Evolutionary conservation across 2,329 filamentous ascomycete genomes (phyloP).

Genomic region (Botrytis elliptica): DNA sequence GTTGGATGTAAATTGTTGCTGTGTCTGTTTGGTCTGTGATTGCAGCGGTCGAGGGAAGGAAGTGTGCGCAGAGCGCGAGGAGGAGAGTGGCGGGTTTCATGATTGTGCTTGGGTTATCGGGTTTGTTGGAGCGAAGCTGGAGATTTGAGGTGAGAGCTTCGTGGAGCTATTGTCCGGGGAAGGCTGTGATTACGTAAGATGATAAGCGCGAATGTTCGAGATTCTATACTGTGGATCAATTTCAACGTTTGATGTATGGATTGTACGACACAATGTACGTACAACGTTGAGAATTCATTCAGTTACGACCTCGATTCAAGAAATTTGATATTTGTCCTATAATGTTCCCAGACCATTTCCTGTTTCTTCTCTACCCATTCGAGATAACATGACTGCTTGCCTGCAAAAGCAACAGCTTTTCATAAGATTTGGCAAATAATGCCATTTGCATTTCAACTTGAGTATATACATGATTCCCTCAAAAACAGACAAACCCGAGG

Average conservation of each 20-base stretch:
- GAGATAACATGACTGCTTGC: neutral
- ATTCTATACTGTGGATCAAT: neutral
- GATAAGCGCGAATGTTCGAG: neutral
- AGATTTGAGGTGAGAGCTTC: conserved; percentile 17
- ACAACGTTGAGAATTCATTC: neutral
- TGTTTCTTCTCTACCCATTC: neutral
- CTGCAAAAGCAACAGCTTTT: neutral
- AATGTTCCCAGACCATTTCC: neutral
- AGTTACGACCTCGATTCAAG: neutral
- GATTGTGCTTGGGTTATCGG: neutral
- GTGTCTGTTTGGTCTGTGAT: conserved; percentile 43
- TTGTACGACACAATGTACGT: neutral
- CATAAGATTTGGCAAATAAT: neutral
- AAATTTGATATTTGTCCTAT: neutral
- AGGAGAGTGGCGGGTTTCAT: conserved; percentile 45
- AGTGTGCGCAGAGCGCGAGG: conserved; percentile 41
- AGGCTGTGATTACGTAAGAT: conserved; percentile 12
- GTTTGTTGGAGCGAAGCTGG: conserved; percentile 9
- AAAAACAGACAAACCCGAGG: conserved; percentile 1
- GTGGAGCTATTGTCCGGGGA: conserved; percentile 22
- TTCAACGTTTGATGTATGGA: neutral
- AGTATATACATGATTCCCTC: conserved; percentile 14
- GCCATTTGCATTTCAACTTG: conserved; percentile 12
- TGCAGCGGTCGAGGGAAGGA: conserved; percentile 42
- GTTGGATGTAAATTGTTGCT: conserved; percentile 37